Conservation (phyloP, 2,329 filamentous ascomycete genomes). For the Penicillium polonicum region DNA sequence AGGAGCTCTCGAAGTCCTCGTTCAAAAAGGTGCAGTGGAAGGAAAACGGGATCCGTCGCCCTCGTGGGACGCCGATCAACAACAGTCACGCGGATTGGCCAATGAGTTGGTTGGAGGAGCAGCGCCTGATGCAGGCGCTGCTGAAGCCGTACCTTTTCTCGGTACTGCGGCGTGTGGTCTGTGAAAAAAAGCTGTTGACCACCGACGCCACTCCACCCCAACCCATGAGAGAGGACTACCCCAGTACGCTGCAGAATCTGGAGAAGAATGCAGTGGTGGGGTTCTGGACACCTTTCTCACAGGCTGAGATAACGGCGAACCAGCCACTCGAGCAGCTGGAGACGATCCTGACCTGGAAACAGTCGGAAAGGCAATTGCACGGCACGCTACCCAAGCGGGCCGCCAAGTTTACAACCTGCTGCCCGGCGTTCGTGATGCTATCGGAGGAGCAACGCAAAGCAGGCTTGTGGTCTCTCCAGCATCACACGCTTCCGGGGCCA, state of each 20-base stretch:
- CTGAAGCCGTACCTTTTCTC: background rate
- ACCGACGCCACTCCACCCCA: no score
- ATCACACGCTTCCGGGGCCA: accelerated
- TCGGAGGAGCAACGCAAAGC: background rate
- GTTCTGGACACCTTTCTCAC: background rate
- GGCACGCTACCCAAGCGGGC: background rate
- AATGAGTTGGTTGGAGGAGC: background rate
- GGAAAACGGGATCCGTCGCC: background rate
- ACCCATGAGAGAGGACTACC: no score
- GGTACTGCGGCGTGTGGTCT: background rate
- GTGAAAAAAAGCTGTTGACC: background rate
- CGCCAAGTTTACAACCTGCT: background rate
- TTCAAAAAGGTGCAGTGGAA: background rate
- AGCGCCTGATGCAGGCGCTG: background rate
- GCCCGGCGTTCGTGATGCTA: accelerated
- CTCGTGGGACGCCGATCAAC: background rate
- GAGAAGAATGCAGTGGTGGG: background rate
- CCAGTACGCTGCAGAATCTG: background rate
- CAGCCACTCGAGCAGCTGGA: background rate
- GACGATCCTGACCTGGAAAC: background rate
- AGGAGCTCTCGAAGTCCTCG: no score
- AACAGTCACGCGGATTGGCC: background rate
- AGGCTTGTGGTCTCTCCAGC: background rate
- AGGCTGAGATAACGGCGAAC: accelerated
- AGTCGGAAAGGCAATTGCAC: accelerated